phyloP scores from a whole-genome alignment of 768 basidiomycete species.

The Lentinula guzmanii region DNA sequence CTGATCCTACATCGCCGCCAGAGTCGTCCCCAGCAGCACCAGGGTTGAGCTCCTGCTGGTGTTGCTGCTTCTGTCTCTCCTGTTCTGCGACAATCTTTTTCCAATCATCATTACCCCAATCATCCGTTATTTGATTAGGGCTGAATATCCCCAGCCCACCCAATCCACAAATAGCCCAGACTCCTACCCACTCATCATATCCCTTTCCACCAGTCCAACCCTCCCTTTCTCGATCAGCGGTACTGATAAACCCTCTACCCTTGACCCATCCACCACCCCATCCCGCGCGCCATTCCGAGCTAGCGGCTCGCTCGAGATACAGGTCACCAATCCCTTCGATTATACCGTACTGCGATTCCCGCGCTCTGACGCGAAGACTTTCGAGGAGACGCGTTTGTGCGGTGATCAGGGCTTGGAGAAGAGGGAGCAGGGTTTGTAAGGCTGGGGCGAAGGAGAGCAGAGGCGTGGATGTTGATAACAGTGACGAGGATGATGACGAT shows the following conservation, averaged over 20 bases:
- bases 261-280: slow-evolving; percentile 1
- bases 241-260: background rate
- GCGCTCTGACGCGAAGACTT: slow-evolving; percentile 79
- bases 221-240: background rate
- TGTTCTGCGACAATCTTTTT: background rate
- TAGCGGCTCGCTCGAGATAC: slow-evolving; percentile 79
- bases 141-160: background rate
- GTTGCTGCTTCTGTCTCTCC: background rate
- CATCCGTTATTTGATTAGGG: background rate
- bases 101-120: slow-evolving; percentile 1
- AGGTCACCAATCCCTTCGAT: slow-evolving; percentile 86
- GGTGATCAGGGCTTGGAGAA: background rate
- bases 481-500: slow-evolving; percentile 67
- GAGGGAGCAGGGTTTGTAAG: background rate
- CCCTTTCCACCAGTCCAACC: background rate
- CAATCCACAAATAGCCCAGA: background rate
- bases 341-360: slow-evolving; percentile 68
- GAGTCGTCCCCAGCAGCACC: slow-evolving; percentile 72
- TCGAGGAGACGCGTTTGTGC: slow-evolving; percentile 78
- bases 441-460: background rate
- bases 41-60: background rate
- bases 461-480: background rate
- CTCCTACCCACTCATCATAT: slow-evolving; percentile 1
- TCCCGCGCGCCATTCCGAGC: slow-evolving; percentile 49
- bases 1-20: slow-evolving; percentile 72